Evolutionary conservation across 495 filamentous ascomycete genomes (phyloP), one percentile per base, ranked within the genome.

Genomic region (Penicillium egyptiacum): DNA sequence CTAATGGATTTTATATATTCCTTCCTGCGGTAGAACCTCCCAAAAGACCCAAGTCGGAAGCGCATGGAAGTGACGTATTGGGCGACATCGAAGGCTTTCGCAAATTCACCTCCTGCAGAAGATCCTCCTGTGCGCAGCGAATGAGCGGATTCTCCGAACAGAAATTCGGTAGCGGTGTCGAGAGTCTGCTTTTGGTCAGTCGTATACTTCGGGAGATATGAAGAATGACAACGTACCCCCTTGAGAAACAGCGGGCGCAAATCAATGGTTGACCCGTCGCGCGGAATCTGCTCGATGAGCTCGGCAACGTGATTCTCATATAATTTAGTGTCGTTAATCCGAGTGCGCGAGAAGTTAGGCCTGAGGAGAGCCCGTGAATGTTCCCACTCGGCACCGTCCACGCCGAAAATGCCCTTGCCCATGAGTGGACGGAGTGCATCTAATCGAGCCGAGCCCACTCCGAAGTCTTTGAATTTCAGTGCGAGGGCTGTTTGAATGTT

Each of bases 341-440:
- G 84, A 8, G 82, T 72, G 1, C 81, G 74, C 0, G 70, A 74
- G 60, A 91, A 91, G 47, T 83, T 83, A 0, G 88, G 88, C 4
- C 85, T 74, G 7, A 91, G 67, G 44, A 88, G 71, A 0, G 82
- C 78, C 3, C 87, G 71, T 7, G 85, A 86, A 50, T 84, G 78
- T 58, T 83, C 80, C 89, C 88, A 93, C 10, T 63, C 67, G 12
- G 72, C 70, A 14, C 88, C 89, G 61, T 90, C 83, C 4, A 77
- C 75, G 1, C 85, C 86, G 65, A 93, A 92, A 56, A 92, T 86
- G 23, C 88, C 88, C 42, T 81, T 64, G 8, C 88, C 88, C 1
- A 91, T 64, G 4, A 91, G 61, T 0, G 83, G 83, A 22, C 59
- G 67, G 68, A 87, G 79, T 30, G 65, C 72, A 0, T 69, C 65